Evolutionary conservation across 495 filamentous ascomycete species (phyloP).

Genomic region (Aspergillus wentii): DNA sequence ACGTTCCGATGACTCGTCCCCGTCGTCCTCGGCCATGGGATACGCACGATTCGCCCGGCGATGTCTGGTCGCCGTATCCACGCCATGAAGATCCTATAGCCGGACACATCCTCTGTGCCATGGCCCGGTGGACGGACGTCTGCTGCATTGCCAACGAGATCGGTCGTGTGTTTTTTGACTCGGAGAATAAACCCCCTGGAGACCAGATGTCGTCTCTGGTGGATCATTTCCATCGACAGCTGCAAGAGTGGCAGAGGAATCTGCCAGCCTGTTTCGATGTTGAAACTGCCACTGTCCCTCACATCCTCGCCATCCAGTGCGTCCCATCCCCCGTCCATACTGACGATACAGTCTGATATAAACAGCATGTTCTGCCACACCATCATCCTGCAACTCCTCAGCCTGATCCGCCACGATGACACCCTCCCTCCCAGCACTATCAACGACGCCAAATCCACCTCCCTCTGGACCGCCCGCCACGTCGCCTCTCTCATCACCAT

Average conservation of each 20-base stretch:
- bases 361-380: slow-evolving; percentile 25
- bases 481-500: slow-evolving; percentile 16
- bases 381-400: slow-evolving; percentile 20
- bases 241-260: slow-evolving; percentile 24
- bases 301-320: slow-evolving; percentile 29
- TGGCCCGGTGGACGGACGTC: slow-evolving; percentile 22
- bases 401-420: slow-evolving; percentile 10
- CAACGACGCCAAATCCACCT: slow-evolving; percentile 1
- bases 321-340: slow-evolving; percentile 1
- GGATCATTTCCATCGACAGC: slow-evolving; percentile 16
- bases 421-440: background rate
- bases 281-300: slow-evolving; percentile 18
- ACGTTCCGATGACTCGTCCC: slow-evolving; percentile 12
- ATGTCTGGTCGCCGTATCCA: slow-evolving; percentile 30
- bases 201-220: slow-evolving; percentile 12
- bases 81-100: slow-evolving; percentile 10
- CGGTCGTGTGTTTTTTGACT: slow-evolving; percentile 19
- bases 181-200: slow-evolving; percentile 10
- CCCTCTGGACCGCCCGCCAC: slow-evolving; percentile 15
- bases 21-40: slow-evolving; percentile 8
- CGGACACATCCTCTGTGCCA: slow-evolving; percentile 23
- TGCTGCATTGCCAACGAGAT: slow-evolving; percentile 20
- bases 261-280: slow-evolving; percentile 20
- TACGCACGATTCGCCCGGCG: slow-evolving; percentile 13
- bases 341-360: background rate